Conservation (phyloP, 2,329 filamentous ascomycete genomes). For the Diplodia mutila region DNA sequence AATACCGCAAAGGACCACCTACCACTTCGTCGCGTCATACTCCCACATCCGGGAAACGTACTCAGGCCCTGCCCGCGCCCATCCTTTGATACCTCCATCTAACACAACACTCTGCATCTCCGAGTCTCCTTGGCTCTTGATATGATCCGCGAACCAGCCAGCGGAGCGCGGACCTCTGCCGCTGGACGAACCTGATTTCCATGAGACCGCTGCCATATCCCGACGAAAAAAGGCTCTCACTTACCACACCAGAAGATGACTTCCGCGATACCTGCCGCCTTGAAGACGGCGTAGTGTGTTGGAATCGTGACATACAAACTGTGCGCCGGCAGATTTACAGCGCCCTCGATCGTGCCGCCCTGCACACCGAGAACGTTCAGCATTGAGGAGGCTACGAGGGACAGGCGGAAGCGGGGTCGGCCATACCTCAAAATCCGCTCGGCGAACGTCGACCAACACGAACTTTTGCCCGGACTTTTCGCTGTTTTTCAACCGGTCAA, state of each 20-base stretch:
- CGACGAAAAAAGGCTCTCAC: conserved; percentile 34
- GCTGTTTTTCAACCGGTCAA: conserved; percentile 24
- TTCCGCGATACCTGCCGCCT: conserved; percentile 53
- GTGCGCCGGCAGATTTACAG: conserved; percentile 62
- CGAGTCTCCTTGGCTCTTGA: conserved; percentile 47
- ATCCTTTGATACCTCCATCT: conserved; percentile 59
- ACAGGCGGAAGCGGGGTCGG: neutral
- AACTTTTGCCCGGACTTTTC: conserved; percentile 24
- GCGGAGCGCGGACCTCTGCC: conserved; percentile 61
- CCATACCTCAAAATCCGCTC: conserved; percentile 56
- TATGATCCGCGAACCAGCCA: conserved; percentile 60
- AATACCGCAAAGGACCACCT: neutral
- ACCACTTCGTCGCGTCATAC: conserved; percentile 43
- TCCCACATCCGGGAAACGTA: conserved; percentile 55
- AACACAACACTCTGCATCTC: conserved; percentile 56
- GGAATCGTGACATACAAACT: conserved; percentile 57
- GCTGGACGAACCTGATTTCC: conserved; percentile 54
- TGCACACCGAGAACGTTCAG: conserved; percentile 31
- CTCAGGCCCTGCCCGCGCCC: conserved; percentile 53
- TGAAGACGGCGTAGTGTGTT: conserved; percentile 55
- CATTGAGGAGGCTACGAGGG: conserved; percentile 9
- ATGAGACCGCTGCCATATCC: neutral
- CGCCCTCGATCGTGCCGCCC: conserved; percentile 64
- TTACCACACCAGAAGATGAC: conserved; percentile 62
- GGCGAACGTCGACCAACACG: conserved; percentile 55